Evolutionary conservation across 805 yeast species (phyloP), one percentile per base, ranked within the genome.

Genomic region (Nakazawaea molendinolei): DNA sequence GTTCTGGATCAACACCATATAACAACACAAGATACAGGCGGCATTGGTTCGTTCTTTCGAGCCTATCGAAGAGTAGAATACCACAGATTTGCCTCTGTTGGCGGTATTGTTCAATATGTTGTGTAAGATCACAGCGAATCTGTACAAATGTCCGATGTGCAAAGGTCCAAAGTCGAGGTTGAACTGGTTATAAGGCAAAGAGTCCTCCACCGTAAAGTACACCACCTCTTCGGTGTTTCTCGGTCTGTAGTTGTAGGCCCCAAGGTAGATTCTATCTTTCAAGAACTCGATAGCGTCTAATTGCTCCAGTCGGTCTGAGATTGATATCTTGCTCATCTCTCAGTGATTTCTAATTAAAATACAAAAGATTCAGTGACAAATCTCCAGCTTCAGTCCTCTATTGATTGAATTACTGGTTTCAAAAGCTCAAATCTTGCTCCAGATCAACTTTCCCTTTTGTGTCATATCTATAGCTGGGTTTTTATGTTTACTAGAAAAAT

Each of bases 81-180:
- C 95, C 15, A 92, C 86, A 2, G 95, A 95, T 51, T 85, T 87
- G 23, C 84, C 82, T 45, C 81, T 81, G 55, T 89, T 89, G 12
- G 71, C 71, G 24, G 82, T 82, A 48, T 85, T 95, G 49, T 90
- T 90, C 49, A 92, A 68, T 34, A 89, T 82, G 53, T 87, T 94
- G 55, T 92, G 98, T 41, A 92, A 70, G 14, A 84, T 80, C 13
- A 92, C 97, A 0, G 98, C 98, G 64, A 92, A 92, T 34, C 98
- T 70, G 61, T 92, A 92, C 34, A 92, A 62, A 55, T 83, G 95
- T 1, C 97, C 97, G 34, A 90, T 77, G 55, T 90, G 95, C 47
- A 92, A 65, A 0, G 98, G 98, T 31, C 98, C 98, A 60, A 92
- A 92, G 58, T 92, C 98, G 45, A 89, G 69, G 56, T 90, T 95